Base-by-base conservation (phyloP, 2,329 filamentous ascomycete species). In the Hypoxylon sp. region DNA sequence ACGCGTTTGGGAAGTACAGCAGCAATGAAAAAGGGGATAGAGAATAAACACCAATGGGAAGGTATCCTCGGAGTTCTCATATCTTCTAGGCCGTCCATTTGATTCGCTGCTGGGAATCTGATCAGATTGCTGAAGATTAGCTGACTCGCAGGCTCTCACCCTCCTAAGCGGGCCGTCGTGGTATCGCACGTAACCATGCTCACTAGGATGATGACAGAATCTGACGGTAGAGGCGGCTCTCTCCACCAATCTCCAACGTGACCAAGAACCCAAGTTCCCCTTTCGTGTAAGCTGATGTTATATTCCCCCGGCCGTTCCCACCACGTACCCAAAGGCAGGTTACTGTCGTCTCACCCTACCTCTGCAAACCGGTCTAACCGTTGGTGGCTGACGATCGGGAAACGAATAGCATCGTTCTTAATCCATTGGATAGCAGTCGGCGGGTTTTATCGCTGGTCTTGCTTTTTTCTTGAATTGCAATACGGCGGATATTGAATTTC, bases 131-230 rank as follows among this genome's bases (percentile, higher is more conserved):
- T 41, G 37, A 41, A 41, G 61, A 26, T 48, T 28, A n/a, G 44
- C 65, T 67, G 54, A 67, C 65, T 67, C 62, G 65, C 65, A 67
- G 65, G 62, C 57, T 67, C 22, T 54, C 52, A 65, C 65, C 64
- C 53, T 59, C 22, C 32, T 32, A 57, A 56, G 46, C 64, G 62
- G 61, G 55, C 48, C 62, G 58, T 41, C 37, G 62, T 67, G 28
- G 65, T 62, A 64, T 59, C 59, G 55, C 56, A 52, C 30, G 30
- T 13, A 50, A 30, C 48, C 26, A 10, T 20, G 30, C 30, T 34
- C 28, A 48, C 50, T 34, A 51, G 32, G 64, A 50, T 56, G 57
- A 67, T 62, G 65, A 62, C 61, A 43, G 44, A 53, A 50, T 62
- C 65, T 67, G 62, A 67, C 64, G 56, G 44, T 28, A 51, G 41